These are phyloP conservation scores for Detonula confervacea DNA, from an alignment of 352 stramenopile genomes.

Conservation along the genomic window DNA sequence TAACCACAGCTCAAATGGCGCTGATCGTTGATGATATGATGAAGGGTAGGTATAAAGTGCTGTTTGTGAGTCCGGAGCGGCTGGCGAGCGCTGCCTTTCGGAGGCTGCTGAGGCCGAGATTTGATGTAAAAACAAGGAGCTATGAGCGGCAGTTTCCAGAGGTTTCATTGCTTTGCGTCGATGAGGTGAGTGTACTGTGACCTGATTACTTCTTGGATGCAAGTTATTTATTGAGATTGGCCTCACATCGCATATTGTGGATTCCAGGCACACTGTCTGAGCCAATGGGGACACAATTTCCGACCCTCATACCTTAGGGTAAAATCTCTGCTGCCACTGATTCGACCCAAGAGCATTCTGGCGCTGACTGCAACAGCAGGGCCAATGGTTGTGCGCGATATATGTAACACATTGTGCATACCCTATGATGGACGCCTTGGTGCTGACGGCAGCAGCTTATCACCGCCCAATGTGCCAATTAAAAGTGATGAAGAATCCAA, in stretches of 20 bases:
- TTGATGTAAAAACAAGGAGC: constrained; percentile 85
- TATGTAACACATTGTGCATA: constrained; percentile 85
- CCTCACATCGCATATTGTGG: not conserved
- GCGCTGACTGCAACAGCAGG: constrained; percentile 92
- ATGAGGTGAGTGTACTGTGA: constrained; percentile 87
- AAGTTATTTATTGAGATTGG: not conserved
- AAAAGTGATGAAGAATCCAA: not conserved
- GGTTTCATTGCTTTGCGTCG: constrained; percentile 96
- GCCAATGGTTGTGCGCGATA: constrained; percentile 85
- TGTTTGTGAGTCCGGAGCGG: constrained; percentile 99
- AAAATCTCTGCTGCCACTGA: constrained; percentile 90
- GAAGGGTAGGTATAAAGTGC: constrained; percentile 91
- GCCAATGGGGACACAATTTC: constrained; percentile 99
- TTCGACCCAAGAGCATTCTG: constrained; percentile 89
- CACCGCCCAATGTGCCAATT: constrained; percentile 2
- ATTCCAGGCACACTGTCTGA: constrained; percentile 91
- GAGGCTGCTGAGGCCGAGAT: constrained; percentile 70
- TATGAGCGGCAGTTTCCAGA: constrained; percentile 86
- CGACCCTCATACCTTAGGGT: constrained; percentile 97
- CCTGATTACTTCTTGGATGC: not conserved
- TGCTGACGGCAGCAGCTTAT: constrained; percentile 12
- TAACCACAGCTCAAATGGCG: constrained; percentile 72
- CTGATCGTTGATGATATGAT: constrained; percentile 83
- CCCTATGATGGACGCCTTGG: constrained; percentile 20
- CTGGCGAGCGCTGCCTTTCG: constrained; percentile 88